These are phyloP conservation scores for Pseudopyrenochaeta lycopersici DNA, from an alignment of 2,329 filamentous ascomycete species.

Conservation along the genomic window DNA sequence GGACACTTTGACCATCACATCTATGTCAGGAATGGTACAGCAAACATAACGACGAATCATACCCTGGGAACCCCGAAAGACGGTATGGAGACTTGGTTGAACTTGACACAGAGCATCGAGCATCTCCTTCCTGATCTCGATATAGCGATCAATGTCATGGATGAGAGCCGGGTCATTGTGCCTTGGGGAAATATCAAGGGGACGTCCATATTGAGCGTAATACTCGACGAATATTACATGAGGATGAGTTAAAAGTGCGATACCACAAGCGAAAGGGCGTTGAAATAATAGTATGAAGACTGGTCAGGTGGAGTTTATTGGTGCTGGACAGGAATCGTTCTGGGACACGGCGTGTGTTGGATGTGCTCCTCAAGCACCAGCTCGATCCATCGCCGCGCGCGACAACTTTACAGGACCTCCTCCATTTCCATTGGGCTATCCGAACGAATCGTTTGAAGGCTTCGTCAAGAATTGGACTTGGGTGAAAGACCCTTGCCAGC, in stretches of 20 bases:
- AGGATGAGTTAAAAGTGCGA: slow-evolving; percentile 28
- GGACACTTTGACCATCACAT: slow-evolving; percentile 50
- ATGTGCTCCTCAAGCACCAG: slow-evolving; percentile 51
- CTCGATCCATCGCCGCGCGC: slow-evolving; percentile 41
- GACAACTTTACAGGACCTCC: slow-evolving; percentile 51
- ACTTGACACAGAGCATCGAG: slow-evolving; percentile 50
- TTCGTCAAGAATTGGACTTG: slow-evolving; percentile 59
- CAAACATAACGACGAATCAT: slow-evolving; percentile 37
- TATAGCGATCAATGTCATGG: slow-evolving; percentile 60
- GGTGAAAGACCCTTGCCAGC: slow-evolving; percentile 56
- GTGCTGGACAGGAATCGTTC: slow-evolving; percentile 40
- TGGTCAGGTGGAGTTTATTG: slow-evolving; percentile 44
- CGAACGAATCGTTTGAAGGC: slow-evolving; percentile 50
- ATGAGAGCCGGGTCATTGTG: slow-evolving; percentile 58
- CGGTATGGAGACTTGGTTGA: slow-evolving; percentile 55
- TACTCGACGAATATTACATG: slow-evolving; percentile 37
- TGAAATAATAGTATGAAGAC: slow-evolving; percentile 33
- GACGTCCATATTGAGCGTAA: slow-evolving; percentile 47
- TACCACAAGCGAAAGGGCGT: slow-evolving; percentile 23
- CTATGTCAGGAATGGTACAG: slow-evolving; percentile 52
- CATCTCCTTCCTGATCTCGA: slow-evolving; percentile 57
- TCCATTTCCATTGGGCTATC: slow-evolving; percentile 31
- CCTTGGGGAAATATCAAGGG: slow-evolving; percentile 57
- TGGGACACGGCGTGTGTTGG: slow-evolving; percentile 55
- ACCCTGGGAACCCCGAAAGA: slow-evolving; percentile 18